Evolutionary conservation across 805 yeast species (phyloP).

Genomic region (Candida adriatica): DNA sequence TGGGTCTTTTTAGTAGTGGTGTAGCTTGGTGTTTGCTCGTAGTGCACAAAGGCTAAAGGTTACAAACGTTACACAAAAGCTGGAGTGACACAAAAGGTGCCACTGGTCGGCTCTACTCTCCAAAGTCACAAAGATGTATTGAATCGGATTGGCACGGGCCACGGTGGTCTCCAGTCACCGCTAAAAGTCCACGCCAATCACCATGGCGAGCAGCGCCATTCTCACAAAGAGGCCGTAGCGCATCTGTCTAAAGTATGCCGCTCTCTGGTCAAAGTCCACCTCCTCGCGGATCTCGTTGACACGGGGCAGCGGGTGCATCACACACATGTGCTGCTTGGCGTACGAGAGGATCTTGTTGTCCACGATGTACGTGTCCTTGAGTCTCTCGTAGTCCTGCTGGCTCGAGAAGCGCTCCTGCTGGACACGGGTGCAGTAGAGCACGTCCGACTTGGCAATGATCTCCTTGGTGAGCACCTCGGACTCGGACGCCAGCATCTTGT

Average conservation of each 20-base stretch:
- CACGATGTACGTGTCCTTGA: slow-evolving; percentile 86
- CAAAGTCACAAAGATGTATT: too few species aligned
- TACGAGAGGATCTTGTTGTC: slow-evolving; percentile 85
- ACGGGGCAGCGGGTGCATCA: slow-evolving; percentile 98
- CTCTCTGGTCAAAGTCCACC: slow-evolving; percentile 98
- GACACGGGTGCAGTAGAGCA: slow-evolving; percentile 94
- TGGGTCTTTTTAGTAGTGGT: too few species aligned
- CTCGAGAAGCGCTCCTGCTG: slow-evolving; percentile 93
- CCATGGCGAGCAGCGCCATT: slow-evolving; percentile 98
- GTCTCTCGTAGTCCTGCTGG: slow-evolving; percentile 70
- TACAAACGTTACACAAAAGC: too few species aligned
- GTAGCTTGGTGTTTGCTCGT: too few species aligned
- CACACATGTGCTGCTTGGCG: slow-evolving; percentile 98
- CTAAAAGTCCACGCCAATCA: slow-evolving; percentile 84
- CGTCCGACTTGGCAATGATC: slow-evolving; percentile 85
- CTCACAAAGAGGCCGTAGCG: slow-evolving; percentile 96
- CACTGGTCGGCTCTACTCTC: too few species aligned
- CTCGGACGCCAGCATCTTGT: slow-evolving; percentile 69
- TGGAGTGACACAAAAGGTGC: too few species aligned
- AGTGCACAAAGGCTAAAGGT: too few species aligned
- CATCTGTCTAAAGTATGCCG: slow-evolving; percentile 99
- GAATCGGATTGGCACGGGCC: too few species aligned
- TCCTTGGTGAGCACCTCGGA: slow-evolving; percentile 75
- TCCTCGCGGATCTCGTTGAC: slow-evolving; percentile 94
- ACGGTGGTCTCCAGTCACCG: slow-evolving; percentile 21